phyloP scores from a whole-genome alignment of 768 basidiomycete genomes.

The Mycena metata region DNA sequence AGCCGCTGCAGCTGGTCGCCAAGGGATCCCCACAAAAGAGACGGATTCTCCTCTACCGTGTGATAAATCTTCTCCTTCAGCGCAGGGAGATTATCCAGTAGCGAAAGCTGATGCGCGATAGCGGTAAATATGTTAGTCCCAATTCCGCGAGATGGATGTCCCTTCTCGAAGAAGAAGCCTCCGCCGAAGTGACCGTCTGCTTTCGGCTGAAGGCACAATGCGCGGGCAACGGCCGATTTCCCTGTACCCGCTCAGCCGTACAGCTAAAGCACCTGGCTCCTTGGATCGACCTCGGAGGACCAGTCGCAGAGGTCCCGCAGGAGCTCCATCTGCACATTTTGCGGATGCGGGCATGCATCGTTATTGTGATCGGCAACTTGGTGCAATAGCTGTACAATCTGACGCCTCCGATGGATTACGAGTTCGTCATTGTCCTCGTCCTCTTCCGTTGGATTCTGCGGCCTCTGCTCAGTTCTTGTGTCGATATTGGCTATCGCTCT shows the following conservation, averaged over 20 bases:
- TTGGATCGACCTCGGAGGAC: neutral
- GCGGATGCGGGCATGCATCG: neutral
- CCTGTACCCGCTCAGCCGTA: neutral
- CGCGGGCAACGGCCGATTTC: neutral
- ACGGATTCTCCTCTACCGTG: neutral
- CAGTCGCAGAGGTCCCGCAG: neutral
- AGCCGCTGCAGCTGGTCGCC: neutral
- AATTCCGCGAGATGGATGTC: neutral
- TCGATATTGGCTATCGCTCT: neutral
- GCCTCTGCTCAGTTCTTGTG: neutral
- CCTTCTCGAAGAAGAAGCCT: no score
- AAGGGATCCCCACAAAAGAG: neutral
- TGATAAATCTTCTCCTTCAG: neutral
- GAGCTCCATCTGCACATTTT: neutral
- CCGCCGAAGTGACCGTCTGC: neutral
- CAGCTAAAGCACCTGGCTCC: neutral
- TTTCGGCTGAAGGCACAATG: neutral
- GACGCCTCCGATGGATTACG: no score
- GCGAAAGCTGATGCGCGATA: neutral
- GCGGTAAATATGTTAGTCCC: neutral
- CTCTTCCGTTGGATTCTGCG: neutral
- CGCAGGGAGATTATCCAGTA: neutral
- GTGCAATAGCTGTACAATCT: no score
- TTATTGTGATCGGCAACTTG: no score
- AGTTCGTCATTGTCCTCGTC: no score